Percentiles rank a stretch among this genome's conserved stretches.
These are phyloP conservation scores for Umbelopsis isabellina DNA, from an alignment of 192 early-diverging fungal genomes.

Conservation along the genomic window DNA sequence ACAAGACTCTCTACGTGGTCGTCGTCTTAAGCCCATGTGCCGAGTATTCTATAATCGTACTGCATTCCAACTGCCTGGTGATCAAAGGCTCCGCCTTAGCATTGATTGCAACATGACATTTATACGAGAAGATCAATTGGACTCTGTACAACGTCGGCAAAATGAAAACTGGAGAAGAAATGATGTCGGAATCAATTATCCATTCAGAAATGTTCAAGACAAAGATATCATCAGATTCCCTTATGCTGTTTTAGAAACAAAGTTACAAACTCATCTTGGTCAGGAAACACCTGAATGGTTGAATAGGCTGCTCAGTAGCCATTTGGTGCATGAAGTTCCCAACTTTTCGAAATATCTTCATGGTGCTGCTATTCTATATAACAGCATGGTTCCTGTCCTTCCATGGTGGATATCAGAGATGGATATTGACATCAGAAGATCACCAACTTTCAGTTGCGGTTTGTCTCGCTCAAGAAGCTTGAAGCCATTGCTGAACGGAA, in stretches of 20 bases:
- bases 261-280: slow-evolving; percentile 72
- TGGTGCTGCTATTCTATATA: slow-evolving; percentile 68
- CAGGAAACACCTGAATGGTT: slow-evolving; percentile 77
- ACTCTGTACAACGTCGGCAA: slow-evolving; percentile 4
- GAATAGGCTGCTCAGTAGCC: slow-evolving; percentile 66
- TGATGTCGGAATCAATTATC: slow-evolving; percentile 61
- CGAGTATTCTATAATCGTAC: slow-evolving; percentile 54
- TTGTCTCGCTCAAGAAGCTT: slow-evolving; percentile 37
- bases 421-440: slow-evolving; percentile 36
- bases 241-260: slow-evolving; percentile 94
- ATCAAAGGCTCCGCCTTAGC: slow-evolving; percentile 48
- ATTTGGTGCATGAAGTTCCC: slow-evolving; percentile 79
- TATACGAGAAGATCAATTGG: slow-evolving; percentile 40
- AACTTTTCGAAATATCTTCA: slow-evolving; percentile 89
- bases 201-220: slow-evolving; percentile 38
- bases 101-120: slow-evolving; percentile 52
- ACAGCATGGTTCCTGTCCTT: slow-evolving; percentile 50
- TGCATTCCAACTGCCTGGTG: slow-evolving; percentile 52
- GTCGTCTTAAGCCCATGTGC: slow-evolving; percentile 69
- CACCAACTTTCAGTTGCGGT: slow-evolving; percentile 27
- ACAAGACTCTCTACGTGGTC: slow-evolving; percentile 63
- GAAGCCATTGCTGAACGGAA: slow-evolving; percentile 40
- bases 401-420: slow-evolving; percentile 61
- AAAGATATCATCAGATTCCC: slow-evolving; percentile 78
- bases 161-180: slow-evolving; percentile 87